phyloP scores from a whole-genome alignment of 108 stramenopile genomes.

The Nitzschia inconspicua region DNA sequence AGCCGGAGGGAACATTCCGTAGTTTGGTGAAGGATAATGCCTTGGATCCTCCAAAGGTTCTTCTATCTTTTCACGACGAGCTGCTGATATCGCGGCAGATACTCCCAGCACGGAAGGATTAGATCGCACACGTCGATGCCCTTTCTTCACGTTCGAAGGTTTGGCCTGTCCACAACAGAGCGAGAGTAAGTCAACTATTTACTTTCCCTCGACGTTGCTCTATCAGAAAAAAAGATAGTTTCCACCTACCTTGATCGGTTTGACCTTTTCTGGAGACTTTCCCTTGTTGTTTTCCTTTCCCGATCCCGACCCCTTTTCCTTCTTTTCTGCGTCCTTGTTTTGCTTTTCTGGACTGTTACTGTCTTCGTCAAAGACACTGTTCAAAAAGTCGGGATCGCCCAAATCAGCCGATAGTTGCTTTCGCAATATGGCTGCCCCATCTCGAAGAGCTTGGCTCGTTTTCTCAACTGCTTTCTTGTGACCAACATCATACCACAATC shows the following conservation, averaged over 20 bases:
- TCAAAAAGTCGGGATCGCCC: conserved; percentile 59
- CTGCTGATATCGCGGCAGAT: background rate
- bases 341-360: conserved; percentile 2
- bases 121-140: conserved; percentile 25
- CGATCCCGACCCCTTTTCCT: background rate
- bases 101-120: conserved; percentile 19
- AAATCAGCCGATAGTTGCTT: conserved; percentile 62
- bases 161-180: conserved; percentile 2
- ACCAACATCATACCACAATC: conserved; percentile 63
- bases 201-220: background rate
- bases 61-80: background rate
- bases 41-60: conserved; percentile 4
- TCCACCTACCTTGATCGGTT: background rate
- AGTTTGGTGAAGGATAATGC: conserved; percentile 1
- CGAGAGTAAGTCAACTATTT: background rate
- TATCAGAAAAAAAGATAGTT: background rate
- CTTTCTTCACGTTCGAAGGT: conserved; percentile 16
- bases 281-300: conserved; percentile 10
- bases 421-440: conserved; percentile 71
- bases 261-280: background rate
- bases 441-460: conserved; percentile 73
- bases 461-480: conserved; percentile 73
- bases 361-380: conserved; percentile 49
- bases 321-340: background rate
- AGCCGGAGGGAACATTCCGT: conserved; percentile 8